phyloP scores from a whole-genome alignment of 2,329 filamentous ascomycete species.

The Epichloe baconii region DNA sequence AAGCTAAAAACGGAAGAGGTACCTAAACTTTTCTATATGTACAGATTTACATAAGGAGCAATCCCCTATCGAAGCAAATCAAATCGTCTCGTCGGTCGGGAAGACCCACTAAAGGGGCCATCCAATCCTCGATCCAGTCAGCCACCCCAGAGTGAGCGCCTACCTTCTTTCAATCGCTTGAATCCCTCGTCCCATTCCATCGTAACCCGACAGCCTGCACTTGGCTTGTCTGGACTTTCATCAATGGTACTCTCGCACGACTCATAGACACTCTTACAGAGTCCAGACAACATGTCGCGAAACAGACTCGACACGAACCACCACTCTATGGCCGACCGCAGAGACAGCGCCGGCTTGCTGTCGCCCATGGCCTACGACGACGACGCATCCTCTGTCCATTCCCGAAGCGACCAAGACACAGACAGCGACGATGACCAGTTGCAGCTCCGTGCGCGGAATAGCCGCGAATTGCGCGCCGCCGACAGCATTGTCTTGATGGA shows the following conservation, averaged over 20 bases:
- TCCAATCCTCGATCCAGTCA: too few species aligned
- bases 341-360: slow-evolving; percentile 36
- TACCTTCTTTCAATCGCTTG: too few species aligned
- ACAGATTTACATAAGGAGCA: too few species aligned
- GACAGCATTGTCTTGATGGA: slow-evolving; percentile 61
- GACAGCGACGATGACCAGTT: slow-evolving; percentile 66
- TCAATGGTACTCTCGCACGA: background rate
- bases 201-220: background rate
- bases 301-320: slow-evolving; percentile 12
- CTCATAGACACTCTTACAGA: background rate
- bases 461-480: slow-evolving; percentile 54
- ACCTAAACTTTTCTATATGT: too few species aligned
- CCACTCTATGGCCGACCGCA: slow-evolving; percentile 9
- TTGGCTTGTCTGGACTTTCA: background rate
- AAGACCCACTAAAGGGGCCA: too few species aligned
- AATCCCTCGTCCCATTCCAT: too few species aligned
- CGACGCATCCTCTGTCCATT: slow-evolving; percentile 54
- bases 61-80: too few species aligned
- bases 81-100: too few species aligned
- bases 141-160: too few species aligned
- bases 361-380: slow-evolving; percentile 54
- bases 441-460: slow-evolving; percentile 51
- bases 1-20: too few species aligned
- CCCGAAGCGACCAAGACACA: slow-evolving; percentile 57
- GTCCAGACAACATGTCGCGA: slow-evolving; percentile 8